Evolutionary conservation across 2,329 filamentous ascomycete species (phyloP).

Genomic region (Xylariaceae sp.): DNA sequence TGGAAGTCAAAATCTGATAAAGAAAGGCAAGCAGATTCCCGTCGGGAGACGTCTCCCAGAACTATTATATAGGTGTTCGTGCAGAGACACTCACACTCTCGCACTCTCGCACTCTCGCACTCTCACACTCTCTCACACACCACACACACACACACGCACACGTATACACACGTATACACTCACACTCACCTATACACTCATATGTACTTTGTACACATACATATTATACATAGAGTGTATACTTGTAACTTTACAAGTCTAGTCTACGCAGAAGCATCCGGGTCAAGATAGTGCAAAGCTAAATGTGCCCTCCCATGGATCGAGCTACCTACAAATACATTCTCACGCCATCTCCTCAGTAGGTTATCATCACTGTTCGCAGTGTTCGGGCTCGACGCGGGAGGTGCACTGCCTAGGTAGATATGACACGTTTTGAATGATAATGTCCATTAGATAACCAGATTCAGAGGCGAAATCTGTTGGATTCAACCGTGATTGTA

Average conservation of each 20-base stretch:
- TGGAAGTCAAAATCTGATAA: too few species aligned
- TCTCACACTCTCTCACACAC: neutral
- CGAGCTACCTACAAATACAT: too few species aligned
- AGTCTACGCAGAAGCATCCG: neutral
- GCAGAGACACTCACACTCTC: too few species aligned
- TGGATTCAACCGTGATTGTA: too few species aligned
- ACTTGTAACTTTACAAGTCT: too few species aligned
- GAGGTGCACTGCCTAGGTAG: neutral
- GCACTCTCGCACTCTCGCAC: neutral
- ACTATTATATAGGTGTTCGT: too few species aligned
- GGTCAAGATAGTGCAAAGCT: neutral
- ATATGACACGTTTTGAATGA: conserved; percentile 17
- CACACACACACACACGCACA: neutral
- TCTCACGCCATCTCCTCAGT: neutral
- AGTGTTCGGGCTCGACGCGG: conserved; percentile 11
- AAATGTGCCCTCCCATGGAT: neutral
- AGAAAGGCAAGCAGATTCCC: too few species aligned
- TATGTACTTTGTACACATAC: too few species aligned
- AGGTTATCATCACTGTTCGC: neutral
- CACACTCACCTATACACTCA: neutral
- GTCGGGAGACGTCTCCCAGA: too few species aligned
- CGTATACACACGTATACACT: neutral
- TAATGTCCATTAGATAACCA: conserved; percentile 6
- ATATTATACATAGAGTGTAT: too few species aligned
- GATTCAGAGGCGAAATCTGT: neutral